Evolutionary conservation across 2,329 filamentous ascomycete species (phyloP).

Genomic region (Ceratocystis colombiana): DNA sequence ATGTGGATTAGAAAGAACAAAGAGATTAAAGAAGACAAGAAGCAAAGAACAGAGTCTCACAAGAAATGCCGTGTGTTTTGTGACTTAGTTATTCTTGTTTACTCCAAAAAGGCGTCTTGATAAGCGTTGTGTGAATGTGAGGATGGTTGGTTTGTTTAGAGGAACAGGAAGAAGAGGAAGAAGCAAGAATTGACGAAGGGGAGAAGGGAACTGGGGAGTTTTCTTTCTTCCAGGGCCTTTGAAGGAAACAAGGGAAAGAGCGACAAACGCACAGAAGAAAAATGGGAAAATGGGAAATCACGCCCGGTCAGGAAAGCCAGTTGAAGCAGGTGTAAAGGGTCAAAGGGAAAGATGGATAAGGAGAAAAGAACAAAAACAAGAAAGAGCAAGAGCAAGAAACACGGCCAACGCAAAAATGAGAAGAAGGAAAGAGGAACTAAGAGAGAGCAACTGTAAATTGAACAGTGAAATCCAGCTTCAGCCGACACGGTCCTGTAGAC

Average conservation of each 20-base stretch:
- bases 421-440: conserved; percentile 26
- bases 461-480: conserved; percentile 21
- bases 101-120: conserved; percentile 3
- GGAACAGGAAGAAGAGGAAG: conserved; percentile 7
- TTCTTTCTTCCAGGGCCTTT: conserved; percentile 18
- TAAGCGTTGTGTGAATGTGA: background rate
- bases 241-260: conserved; percentile 16
- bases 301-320: conserved; percentile 11
- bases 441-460: conserved; percentile 20
- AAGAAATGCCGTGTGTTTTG: background rate
- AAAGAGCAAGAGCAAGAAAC: background rate
- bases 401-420: conserved; percentile 20
- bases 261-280: conserved; percentile 25
- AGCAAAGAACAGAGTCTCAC: background rate
- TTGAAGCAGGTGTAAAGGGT: conserved; percentile 28
- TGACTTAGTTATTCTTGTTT: background rate
- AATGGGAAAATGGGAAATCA: conserved; percentile 26
- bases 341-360: conserved; percentile 24
- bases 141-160: background rate
- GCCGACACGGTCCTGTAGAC: conserved; percentile 20
- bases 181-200: conserved; percentile 16
- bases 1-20: background rate
- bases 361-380: conserved; percentile 26
- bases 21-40: background rate
- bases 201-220: conserved; percentile 19